phyloP scores from a whole-genome alignment of 768 basidiomycete genomes.

The Agaricus blazei region DNA sequence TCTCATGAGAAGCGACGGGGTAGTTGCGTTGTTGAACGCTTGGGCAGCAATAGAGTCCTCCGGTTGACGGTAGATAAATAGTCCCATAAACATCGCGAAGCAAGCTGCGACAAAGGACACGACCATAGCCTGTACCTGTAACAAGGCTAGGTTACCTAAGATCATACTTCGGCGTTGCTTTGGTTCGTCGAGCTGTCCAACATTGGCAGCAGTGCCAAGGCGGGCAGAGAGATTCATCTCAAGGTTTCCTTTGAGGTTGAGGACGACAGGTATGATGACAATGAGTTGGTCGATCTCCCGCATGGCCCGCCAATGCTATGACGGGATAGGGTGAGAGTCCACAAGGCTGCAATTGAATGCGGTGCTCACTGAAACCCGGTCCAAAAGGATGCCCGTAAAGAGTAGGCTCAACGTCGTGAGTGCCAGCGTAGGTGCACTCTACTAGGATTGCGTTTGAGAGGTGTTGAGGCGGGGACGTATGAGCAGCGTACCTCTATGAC shows the following conservation, averaged over 20 bases:
- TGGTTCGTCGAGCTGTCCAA: slow-evolving; percentile 83
- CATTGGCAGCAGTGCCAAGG: slow-evolving; percentile 91
- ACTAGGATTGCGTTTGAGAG: background rate
- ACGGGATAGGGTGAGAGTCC: background rate
- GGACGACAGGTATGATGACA: slow-evolving; percentile 90
- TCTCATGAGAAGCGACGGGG: slow-evolving; percentile 10
- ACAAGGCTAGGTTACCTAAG: slow-evolving; percentile 74
- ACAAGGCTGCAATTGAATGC: background rate
- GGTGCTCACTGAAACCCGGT: slow-evolving; percentile 73
- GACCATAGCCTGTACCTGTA: slow-evolving; percentile 90
- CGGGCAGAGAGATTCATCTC: slow-evolving; percentile 98
- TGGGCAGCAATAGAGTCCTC: slow-evolving; percentile 15
- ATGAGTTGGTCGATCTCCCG: slow-evolving; percentile 89
- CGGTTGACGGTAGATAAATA: slow-evolving; percentile 42
- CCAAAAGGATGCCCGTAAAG: slow-evolving; percentile 87
- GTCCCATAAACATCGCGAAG: slow-evolving; percentile 68
- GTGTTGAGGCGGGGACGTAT: background rate
- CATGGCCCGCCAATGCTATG: slow-evolving; percentile 86
- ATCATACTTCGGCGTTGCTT: slow-evolving; percentile 59
- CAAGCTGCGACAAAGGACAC: slow-evolving; percentile 86
- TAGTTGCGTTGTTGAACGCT: slow-evolving; percentile 14
- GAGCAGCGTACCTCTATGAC: slow-evolving; percentile 59
- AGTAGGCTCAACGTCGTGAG: slow-evolving; percentile 80
- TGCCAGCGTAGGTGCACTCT: slow-evolving; percentile 87
- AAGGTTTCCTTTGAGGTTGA: slow-evolving; percentile 96